Percentiles rank a stretch among this genome's conserved stretches.
These are phyloP conservation scores for Calonectria montana DNA, from an alignment of 2,329 filamentous ascomycete species.

Conservation along the genomic window DNA sequence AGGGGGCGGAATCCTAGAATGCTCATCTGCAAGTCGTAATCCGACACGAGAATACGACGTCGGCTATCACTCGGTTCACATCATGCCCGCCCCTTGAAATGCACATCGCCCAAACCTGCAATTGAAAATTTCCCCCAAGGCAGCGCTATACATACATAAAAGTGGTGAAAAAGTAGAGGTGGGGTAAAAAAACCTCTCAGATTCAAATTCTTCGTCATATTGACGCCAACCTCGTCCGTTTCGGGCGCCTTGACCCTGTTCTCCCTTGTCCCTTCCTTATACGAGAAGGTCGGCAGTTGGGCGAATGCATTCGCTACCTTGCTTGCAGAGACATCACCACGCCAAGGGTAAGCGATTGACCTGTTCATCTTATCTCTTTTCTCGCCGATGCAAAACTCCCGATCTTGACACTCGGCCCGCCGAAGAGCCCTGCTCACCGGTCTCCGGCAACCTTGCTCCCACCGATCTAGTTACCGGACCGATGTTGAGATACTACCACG, in stretches of 20 bases:
- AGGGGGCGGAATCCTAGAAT: slow-evolving; percentile 9
- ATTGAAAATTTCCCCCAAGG: neutral
- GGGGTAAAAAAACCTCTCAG: neutral
- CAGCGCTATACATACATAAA: neutral
- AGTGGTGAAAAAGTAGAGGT: neutral
- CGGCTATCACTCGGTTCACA: slow-evolving; percentile 27
- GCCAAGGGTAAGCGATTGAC: neutral
- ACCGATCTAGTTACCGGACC: slow-evolving; percentile 11
- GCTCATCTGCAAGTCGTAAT: slow-evolving; percentile 20
- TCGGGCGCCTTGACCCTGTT: neutral
- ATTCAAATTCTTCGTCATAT: slow-evolving; percentile 4
- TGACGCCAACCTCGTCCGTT: slow-evolving; percentile 11
- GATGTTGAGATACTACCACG: slow-evolving; percentile 13
- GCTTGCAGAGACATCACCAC: neutral
- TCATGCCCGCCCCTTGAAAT: slow-evolving; percentile 14
- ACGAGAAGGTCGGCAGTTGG: neutral
- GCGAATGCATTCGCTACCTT: neutral
- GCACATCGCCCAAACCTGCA: slow-evolving; percentile 13
- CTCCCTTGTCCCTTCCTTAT: neutral
- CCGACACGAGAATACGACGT: slow-evolving; percentile 35
- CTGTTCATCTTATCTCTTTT: neutral
- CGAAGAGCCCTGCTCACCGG: slow-evolving; percentile 8
- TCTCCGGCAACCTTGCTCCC: neutral
- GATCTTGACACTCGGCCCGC: slow-evolving; percentile 1
- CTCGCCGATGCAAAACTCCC: slow-evolving; percentile 1